Conservation (phyloP, 805 yeast species). For the Lipomyces oligophaga region DNA sequence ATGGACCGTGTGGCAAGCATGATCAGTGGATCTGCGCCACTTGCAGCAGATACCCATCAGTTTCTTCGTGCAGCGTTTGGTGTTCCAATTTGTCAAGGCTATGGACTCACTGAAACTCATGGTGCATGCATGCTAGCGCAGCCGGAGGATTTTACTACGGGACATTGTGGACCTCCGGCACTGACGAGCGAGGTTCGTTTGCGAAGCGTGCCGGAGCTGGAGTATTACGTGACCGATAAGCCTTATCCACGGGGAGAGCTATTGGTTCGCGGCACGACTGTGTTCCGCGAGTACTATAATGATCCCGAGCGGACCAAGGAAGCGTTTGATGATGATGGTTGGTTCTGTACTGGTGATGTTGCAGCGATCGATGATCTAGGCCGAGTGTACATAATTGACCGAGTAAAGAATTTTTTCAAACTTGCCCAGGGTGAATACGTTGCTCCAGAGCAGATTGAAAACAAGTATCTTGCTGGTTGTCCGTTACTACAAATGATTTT, state of each 20-base stretch:
- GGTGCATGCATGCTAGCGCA: conserved; percentile 33
- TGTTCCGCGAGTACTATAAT: conserved; percentile 55
- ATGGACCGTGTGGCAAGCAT: conserved; percentile 43
- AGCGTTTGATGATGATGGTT: conserved; percentile 47
- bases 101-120: conserved; percentile 59
- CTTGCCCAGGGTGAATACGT: conserved; percentile 44
- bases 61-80: conserved; percentile 62
- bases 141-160: conserved; percentile 46
- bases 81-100: conserved; percentile 61
- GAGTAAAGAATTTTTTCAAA: conserved; percentile 77
- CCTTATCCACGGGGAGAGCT: conserved; percentile 56
- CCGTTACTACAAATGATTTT: conserved; percentile 53
- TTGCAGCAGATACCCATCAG: conserved; percentile 56
- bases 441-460: conserved; percentile 76
- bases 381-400: conserved; percentile 58
- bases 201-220: conserved; percentile 62
- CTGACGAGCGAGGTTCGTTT: conserved; percentile 56
- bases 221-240: conserved; percentile 45
- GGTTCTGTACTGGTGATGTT: conserved; percentile 49
- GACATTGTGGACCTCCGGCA: conserved; percentile 59
- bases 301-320: conserved; percentile 52
- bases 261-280: conserved; percentile 60
- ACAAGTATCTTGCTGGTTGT: conserved; percentile 52
- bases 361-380: conserved; percentile 52
- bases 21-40: conserved; percentile 66